Evolutionary conservation across 768 basidiomycete genomes (phyloP), one percentile per base, ranked within the genome.

Genomic region (Mrakia gelida): DNA sequence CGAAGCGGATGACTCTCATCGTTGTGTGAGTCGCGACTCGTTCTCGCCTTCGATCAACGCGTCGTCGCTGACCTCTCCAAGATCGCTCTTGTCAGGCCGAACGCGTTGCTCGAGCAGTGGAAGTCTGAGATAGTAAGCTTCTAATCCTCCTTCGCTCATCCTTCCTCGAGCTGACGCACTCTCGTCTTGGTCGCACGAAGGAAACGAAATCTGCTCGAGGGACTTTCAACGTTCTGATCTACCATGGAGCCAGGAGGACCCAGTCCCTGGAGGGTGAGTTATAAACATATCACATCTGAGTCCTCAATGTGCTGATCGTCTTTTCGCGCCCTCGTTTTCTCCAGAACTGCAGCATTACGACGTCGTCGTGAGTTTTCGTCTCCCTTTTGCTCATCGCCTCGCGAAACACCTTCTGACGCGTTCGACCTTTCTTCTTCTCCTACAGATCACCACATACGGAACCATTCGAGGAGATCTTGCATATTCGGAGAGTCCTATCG

Each of bases 101-200:
- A 89, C 18, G 89, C 91, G 0, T 84, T 92, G 7, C 85, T 92
- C 16, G 86, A 89, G 73, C 92, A 92, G 81, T 86, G 84, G 84
- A 90, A 90, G 82, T 89, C 89, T 26, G 91, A 92, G 84, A 87
- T 93, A 0, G 88, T 90, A 82, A 87, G 89, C 18, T 32, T 38
- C 4, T 38, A 38, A 41, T 7, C 38, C 2, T 61, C 2, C 26
- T 1, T 59, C 2, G 28, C 13, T 7, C 52, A 67, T 67, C 15
- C 21, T 32, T 21, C 10, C 15, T 0, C 30, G n/a, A 8, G 32
- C 65, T 67, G 65, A 67, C 65, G 1, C 34, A 10, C 0, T 34
- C 34, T 23, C 65, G 30, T 16, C 32, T 30, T 38, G n/a, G 32
- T 34, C 18, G 9, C n/a, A 15, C 34, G 32, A 32, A 67, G 65